Percentiles rank a stretch among this genome's conserved stretches.
Evolutionary conservation across 768 basidiomycete species (phyloP).

Genomic region (Mycena belliarum): DNA sequence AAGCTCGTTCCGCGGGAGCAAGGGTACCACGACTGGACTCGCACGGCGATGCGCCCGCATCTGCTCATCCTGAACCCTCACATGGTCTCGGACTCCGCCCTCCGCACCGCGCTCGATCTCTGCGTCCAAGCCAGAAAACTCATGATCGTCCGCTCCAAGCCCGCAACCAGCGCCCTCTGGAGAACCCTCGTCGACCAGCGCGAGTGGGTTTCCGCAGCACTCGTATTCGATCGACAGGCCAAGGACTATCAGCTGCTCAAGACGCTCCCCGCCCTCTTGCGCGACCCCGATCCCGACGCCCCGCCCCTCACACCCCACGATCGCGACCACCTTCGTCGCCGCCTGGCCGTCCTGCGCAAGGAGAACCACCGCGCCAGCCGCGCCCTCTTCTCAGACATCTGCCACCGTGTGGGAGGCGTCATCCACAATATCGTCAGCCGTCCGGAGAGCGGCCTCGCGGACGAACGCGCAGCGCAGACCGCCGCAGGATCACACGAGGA

Average conservation of each 20-base stretch:
- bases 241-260: conserved; percentile 6
- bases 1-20: neutral
- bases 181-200: conserved; percentile 1
- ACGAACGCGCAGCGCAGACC: too few species aligned
- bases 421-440: neutral
- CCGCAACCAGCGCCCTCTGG: neutral
- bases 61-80: neutral
- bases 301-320: neutral
- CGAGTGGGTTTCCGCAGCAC: conserved; percentile 14
- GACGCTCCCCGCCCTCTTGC: conserved; percentile 1
- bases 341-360: neutral
- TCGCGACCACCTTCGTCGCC: conserved; percentile 1
- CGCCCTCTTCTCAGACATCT: neutral
- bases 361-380: neutral
- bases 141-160: neutral
- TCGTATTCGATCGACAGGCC: neutral
- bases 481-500: neutral
- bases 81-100: conserved; percentile 2
- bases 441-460: neutral
- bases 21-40: conserved; percentile 1
- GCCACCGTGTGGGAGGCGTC: conserved; percentile 4
- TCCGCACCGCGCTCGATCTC: conserved; percentile 10
- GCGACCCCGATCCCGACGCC: neutral
- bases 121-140: neutral
- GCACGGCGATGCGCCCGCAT: neutral